Conservation (phyloP, 78 protist species). For the Anaeramoeba flamelloides region DNA sequence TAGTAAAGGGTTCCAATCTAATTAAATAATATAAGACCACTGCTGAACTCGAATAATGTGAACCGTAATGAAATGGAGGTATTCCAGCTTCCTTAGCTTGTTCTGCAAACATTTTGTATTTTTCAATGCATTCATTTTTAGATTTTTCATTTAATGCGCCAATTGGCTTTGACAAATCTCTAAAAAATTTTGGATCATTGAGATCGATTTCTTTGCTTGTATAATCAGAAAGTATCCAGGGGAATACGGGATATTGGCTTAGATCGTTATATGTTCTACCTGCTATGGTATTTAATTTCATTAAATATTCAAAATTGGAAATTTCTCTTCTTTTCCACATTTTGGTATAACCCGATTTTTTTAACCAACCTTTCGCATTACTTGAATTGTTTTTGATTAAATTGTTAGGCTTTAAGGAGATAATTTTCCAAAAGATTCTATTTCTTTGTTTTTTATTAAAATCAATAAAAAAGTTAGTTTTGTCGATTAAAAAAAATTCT, state of each 20-base stretch:
- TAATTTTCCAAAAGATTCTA: not conserved
- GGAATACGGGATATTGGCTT: not conserved
- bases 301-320: not conserved
- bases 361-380: not conserved
- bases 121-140: not conserved
- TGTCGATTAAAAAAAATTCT: not conserved
- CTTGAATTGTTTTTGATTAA: not conserved
- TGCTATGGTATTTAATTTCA: not conserved
- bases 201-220: not conserved
- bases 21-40: too few relatives aligned
- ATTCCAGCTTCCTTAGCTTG: not conserved
- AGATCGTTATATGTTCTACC: not conserved
- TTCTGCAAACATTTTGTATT: not conserved
- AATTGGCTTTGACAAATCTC: not conserved
- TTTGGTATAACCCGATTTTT: not conserved
- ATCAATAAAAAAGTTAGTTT: not conserved
- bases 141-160: not conserved
- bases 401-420: not conserved
- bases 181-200: not conserved
- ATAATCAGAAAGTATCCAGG: not conserved
- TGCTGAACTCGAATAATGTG: not conserved
- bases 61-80: conserved; percentile 1
- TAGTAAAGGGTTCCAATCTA: too few relatives aligned
- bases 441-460: not conserved
- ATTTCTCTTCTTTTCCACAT: not conserved